Percentiles rank a stretch among this genome's conserved stretches.
Evolutionary conservation across 2,329 filamentous ascomycete species (phyloP).

Genomic region (Pseudovirgaria hyperparasitica): DNA sequence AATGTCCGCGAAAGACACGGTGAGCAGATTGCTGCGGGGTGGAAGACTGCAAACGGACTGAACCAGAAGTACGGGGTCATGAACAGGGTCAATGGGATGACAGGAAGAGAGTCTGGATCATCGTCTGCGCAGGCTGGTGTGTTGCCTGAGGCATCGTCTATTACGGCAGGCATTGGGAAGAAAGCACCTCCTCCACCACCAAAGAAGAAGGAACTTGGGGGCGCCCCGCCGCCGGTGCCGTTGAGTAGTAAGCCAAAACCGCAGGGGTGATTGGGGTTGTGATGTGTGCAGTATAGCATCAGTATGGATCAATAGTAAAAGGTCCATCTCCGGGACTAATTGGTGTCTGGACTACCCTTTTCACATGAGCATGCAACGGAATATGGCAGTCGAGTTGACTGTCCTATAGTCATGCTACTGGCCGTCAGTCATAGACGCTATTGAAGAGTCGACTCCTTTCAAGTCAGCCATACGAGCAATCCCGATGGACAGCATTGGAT

Average conservation of each 20-base stretch:
- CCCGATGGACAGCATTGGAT: too few species aligned
- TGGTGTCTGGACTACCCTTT: too few species aligned
- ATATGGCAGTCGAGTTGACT: too few species aligned
- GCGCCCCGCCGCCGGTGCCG: slow-evolving; percentile 41
- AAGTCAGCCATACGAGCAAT: too few species aligned
- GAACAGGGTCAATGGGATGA: slow-evolving; percentile 33
- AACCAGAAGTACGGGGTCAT: slow-evolving; percentile 50
- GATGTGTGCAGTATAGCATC: too few species aligned
- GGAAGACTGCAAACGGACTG: slow-evolving; percentile 42
- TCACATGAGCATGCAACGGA: too few species aligned
- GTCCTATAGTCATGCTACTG: too few species aligned
- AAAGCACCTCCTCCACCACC: slow-evolving; percentile 44
- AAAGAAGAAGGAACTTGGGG: slow-evolving; percentile 40
- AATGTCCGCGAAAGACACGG: slow-evolving; percentile 60
- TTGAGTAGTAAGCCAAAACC: slow-evolving; percentile 43
- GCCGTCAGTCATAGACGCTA: too few species aligned
- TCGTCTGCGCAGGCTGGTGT: slow-evolving; percentile 10
- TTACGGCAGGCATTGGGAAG: slow-evolving; percentile 29
- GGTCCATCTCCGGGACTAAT: too few species aligned
- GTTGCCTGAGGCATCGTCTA: slow-evolving; percentile 15
- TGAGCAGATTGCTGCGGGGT: slow-evolving; percentile 51
- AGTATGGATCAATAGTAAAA: too few species aligned
- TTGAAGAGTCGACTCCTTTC: too few species aligned
- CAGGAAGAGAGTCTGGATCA: slow-evolving; percentile 9
- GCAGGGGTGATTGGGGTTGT: neutral